Evolutionary conservation across 1,139 yeast species (phyloP), one percentile per base, ranked within the genome.

Genomic region (Sugiyamaella pinicola): DNA sequence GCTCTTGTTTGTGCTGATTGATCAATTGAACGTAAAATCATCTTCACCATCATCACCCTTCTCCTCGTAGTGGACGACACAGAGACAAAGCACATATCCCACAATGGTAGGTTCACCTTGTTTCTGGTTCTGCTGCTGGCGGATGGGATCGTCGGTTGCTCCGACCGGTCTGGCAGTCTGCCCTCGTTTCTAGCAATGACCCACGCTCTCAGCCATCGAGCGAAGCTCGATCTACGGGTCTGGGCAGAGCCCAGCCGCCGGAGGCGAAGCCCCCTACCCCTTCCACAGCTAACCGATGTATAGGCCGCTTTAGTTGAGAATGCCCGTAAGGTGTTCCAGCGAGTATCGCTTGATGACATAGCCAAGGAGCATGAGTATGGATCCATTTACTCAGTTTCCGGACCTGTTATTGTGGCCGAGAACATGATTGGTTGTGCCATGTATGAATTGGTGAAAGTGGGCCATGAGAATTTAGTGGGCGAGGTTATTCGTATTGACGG

Each of bases 371-470:
- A 85, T 53, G 88, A 85, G 62, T 88, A 87, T 72, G 96, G 96
- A 38, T 64, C 70, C 64, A 87, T 93, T 66, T 90, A 83, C 76
- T 88, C 97, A 19, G 97, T 93, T 52, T 90, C 98, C 19, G 98
- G 98, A 65, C 98, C 99, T 15, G 99, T 93, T 66, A 87, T 93
- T 51, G 85, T 95, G 51, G 99, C 99, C 47, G 99, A 93, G 74
- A 87, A 93, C 76, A 89, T 93, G 97, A 86, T 89, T 75, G 99
- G 99, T 60, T 88, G 97, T 81, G 96, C 98, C 66, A 93, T 93
- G 99, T 90, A 93, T 80, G 99, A 93, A 73, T 81, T 93, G 74
- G 78, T 93, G 66, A 90, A 86, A 73, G 99, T 93, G 59, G 99
- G 99, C 63, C 98, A 93, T 72, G 96, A 89, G 66, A 89, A 81